Percentiles rank a stretch among this genome's conserved stretches.
phyloP scores from a whole-genome alignment of 768 basidiomycete species.

The Collybiopsis luxurians region DNA sequence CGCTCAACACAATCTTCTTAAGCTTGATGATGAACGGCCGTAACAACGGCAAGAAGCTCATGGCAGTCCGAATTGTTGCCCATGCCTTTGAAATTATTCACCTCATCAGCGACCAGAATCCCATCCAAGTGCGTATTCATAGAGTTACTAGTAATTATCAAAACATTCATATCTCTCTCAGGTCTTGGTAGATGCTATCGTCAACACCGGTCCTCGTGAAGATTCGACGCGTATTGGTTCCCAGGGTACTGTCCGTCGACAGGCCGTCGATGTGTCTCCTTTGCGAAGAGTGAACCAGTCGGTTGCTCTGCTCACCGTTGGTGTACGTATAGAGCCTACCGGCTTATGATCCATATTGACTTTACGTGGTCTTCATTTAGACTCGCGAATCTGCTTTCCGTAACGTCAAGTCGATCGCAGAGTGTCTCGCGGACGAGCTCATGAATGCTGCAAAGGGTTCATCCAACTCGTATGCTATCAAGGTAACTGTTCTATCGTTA shows the following conservation, averaged over 20 bases:
- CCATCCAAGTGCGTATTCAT: slow-evolving; percentile 77
- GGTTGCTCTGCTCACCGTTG: slow-evolving; percentile 90
- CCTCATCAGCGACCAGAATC: slow-evolving; percentile 99
- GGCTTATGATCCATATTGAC: neutral
- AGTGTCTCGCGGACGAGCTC: slow-evolving; percentile 98
- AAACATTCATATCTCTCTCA: slow-evolving; percentile 21
- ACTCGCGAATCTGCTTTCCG: slow-evolving; percentile 99
- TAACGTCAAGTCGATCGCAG: slow-evolving; percentile 98
- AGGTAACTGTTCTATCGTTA: slow-evolving; percentile 48
- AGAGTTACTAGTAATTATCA: neutral
- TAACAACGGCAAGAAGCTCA: slow-evolving; percentile 99
- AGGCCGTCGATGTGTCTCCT: slow-evolving; percentile 99
- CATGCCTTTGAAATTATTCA: slow-evolving; percentile 99
- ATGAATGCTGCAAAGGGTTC: slow-evolving; percentile 99
- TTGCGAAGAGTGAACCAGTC: slow-evolving; percentile 98
- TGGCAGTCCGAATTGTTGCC: slow-evolving; percentile 98
- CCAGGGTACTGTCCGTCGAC: slow-evolving; percentile 98
- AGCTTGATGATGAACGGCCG: slow-evolving; percentile 99
- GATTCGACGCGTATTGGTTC: slow-evolving; percentile 99
- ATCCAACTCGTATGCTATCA: slow-evolving; percentile 99
- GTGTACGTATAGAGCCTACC: slow-evolving; percentile 54
- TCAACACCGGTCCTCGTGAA: slow-evolving; percentile 99
- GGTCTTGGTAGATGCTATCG: slow-evolving; percentile 97
- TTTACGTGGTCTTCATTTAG: slow-evolving; percentile 39
- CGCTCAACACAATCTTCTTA: slow-evolving; percentile 4